Evolutionary conservation across 129 eudicot species (phyloP), one percentile per base, ranked within the genome.

Genomic region (Artemisia tridentata): DNA sequence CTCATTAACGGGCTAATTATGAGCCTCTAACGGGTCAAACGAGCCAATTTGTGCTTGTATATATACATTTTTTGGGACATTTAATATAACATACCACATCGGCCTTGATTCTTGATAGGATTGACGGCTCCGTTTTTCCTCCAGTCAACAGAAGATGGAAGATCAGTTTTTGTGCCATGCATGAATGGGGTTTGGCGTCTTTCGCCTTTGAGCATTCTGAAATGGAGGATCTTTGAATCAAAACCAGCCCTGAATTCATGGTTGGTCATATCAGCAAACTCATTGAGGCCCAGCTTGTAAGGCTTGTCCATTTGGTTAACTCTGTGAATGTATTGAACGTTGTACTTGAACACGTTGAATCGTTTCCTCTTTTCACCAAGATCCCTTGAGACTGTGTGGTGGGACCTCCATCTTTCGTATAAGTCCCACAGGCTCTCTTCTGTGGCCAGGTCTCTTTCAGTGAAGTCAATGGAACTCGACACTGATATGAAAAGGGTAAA

Each of bases 241-340:
- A 80, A 92, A 0, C 73, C 74, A 45, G 64, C 34, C 74, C 86
- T 69, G 78, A 86, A 88, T 78, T 92, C 98, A 63, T 78, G 85
- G 80, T 71, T 88, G 23, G 96, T 92, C 96, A 88, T 80, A 55
- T 88, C 98, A 10, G 91, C 98, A 69, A 80, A 88, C 82, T 76
- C 75, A 67, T 92, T 92, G 82, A 92, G 92, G 61, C 72, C 84
- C 77, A 92, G 73, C 89, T 92, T 92, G 78, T 88, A 92, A 20
- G 95, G 98, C 81, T 69, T 86, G 78, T 88, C 83, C 98, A 88
- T 82, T 82, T 84, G 79, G 83, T 92, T 92, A 69, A 77, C 93
- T 31, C 80, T 76, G 72, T 88, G 88, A 51, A 92, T 53, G 72
- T 84, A 81, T 4, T 68, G 76, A 29, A 85, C 95, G 53, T 92